Evolutionary conservation across 371 early-diverging fungal species (phyloP), one percentile per base, ranked within the genome.

Genomic region (Mucor velutinosus): DNA sequence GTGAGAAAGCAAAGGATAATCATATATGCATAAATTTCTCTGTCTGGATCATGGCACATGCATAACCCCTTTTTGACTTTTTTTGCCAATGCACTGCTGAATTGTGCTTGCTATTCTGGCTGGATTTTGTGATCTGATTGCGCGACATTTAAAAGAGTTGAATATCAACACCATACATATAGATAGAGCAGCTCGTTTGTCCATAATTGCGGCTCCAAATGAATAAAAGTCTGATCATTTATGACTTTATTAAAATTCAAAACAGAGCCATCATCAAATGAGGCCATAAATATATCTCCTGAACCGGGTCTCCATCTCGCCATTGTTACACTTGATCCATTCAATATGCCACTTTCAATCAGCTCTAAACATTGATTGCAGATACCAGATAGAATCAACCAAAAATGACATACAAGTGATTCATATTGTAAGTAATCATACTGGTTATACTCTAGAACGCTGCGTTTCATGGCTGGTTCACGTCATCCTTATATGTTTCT

Each of bases 221-320:
- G 66, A 14, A 75, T 63, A 69, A 84, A 90, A 4, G 78, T 37
- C 65, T 85, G 89, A 70, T 95, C 94, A 19, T 95, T 95, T 64
- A 89, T 86, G 0, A 90, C 90, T 65, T 92, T 91, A 73, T 97
- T 96, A 75, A 92, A 87, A n/a, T 93, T 73, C 62, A 95, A 69
- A 8, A 96, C 80, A 19, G 87, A 81, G 11, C 93, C 93, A 71
- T 92, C 91, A 2, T 86, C 85, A 64, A 88, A 92, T 0, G 93
- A 86, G 0, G 87, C 95, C 80, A 95, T 84, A 74, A 97, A 95
- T 73, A 87, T 75, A 25, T 78, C 87, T 55, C 94, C 94, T 0
- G 94, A 92, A 5, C 89, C 93, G 2, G 97, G 97, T 62, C 96
- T 76, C 98, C 97, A 97, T 75, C 87, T 88, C 17, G 96, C 85